Evolutionary conservation across 169 alveolate species (phyloP).

Genomic region (Plasmodium vivax): DNA sequence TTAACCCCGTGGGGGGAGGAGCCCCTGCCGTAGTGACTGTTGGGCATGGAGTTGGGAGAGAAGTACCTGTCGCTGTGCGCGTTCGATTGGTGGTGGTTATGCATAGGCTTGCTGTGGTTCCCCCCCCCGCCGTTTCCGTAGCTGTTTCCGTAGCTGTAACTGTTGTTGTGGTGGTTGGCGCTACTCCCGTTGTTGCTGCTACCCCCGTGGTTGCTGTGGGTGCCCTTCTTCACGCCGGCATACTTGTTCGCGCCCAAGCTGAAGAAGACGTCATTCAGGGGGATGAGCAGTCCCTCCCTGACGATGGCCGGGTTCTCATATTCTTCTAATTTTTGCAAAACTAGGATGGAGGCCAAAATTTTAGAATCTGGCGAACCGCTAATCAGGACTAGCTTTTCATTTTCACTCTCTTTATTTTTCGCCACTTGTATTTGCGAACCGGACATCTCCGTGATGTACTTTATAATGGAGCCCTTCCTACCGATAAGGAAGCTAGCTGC

Average conservation of each 20-base stretch:
- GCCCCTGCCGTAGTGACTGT: neutral
- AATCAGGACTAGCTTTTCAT: slow-evolving; percentile 62
- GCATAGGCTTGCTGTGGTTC: neutral
- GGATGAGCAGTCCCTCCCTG: slow-evolving; percentile 64
- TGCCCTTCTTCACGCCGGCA: neutral
- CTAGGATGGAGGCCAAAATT: slow-evolving; percentile 46
- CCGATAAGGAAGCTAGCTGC: slow-evolving; percentile 74
- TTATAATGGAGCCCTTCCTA: slow-evolving; percentile 63
- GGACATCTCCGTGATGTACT: slow-evolving; percentile 56
- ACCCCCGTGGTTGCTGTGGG: neutral
- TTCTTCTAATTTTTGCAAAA: slow-evolving; percentile 70
- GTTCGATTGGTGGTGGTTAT: neutral
- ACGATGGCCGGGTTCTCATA: slow-evolving; percentile 60
- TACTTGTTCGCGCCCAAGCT: neutral
- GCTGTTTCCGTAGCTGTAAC: neutral
- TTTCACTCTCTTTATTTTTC: slow-evolving; percentile 72
- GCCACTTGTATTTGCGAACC: slow-evolving; percentile 75
- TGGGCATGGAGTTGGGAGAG: neutral
- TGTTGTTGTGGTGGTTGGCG: neutral
- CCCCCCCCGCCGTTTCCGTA: neutral
- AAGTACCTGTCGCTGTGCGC: neutral
- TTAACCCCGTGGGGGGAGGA: neutral
- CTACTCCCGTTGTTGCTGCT: neutral
- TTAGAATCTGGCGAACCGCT: slow-evolving; percentile 72
- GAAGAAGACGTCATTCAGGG: slow-evolving; percentile 35